Evolutionary conservation across 1,139 yeast species (phyloP).

Genomic region (Taphrina flavorubra): DNA sequence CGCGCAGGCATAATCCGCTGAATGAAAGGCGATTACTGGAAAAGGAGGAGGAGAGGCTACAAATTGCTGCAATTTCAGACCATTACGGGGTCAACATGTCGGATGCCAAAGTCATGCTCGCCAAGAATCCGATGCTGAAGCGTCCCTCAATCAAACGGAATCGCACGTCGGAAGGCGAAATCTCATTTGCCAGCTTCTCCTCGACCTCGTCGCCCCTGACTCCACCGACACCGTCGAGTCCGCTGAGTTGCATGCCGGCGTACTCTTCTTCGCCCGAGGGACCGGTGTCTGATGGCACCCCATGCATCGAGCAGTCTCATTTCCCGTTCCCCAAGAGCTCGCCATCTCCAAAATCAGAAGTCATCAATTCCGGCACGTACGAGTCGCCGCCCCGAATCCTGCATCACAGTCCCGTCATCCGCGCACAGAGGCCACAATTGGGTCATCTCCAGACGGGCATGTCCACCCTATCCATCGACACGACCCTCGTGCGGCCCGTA

Average conservation of each 20-base stretch:
- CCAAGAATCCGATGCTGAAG: constrained; percentile 18
- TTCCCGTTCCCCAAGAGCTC: constrained; percentile 1
- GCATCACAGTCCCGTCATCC: constrained; percentile 14
- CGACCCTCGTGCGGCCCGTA: constrained; percentile 19
- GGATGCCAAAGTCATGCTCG: constrained; percentile 21
- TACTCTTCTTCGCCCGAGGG: constrained; percentile 4
- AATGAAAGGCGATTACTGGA: constrained; percentile 4
- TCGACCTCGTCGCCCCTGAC: background rate
- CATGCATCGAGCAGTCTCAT: background rate
- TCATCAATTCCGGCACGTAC: background rate
- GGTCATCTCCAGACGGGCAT: constrained; percentile 10
- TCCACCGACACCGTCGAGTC: constrained; percentile 18
- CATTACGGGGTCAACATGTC: constrained; percentile 16
- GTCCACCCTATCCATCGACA: constrained; percentile 20
- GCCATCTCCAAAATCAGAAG: background rate
- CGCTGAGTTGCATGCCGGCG: constrained; percentile 2
- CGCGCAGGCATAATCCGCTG: constrained; percentile 9
- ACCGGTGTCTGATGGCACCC: background rate
- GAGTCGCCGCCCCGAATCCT: constrained; percentile 5
- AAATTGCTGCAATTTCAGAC: constrained; percentile 10
- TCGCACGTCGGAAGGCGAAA: constrained; percentile 18
- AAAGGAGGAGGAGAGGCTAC: constrained; percentile 13
- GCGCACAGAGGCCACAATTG: constrained; percentile 12
- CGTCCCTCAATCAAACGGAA: constrained; percentile 8
- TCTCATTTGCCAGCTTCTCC: constrained; percentile 10